Evolutionary conservation across 1,139 yeast genomes (phyloP).

Genomic region (Geotrichum restrictum): DNA sequence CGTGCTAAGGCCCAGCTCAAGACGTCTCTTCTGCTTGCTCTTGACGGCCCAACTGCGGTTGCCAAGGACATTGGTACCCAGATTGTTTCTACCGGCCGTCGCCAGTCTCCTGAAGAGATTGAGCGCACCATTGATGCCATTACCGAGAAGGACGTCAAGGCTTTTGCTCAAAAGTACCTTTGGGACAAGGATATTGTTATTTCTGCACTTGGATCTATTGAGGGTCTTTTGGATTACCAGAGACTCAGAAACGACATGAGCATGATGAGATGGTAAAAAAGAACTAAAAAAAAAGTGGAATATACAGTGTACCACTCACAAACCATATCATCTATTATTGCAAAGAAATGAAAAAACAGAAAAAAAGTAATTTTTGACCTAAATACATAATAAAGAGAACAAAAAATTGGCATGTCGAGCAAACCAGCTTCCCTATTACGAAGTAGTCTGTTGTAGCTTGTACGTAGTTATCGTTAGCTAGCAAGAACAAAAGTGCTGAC

Average conservation of each 20-base stretch:
- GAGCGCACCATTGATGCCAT: constrained; percentile 79
- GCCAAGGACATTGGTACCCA: constrained; percentile 99
- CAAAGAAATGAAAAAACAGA: background rate
- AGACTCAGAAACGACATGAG: constrained; percentile 49
- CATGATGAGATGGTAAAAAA: constrained; percentile 16
- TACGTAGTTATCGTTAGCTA: no score
- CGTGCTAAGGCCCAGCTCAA: constrained; percentile 92
- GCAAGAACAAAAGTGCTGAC: no score
- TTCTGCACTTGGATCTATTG: constrained; percentile 84
- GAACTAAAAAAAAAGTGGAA: no score
- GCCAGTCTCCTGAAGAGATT: constrained; percentile 88
- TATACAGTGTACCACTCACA: no score
- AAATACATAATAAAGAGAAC: constrained; percentile 5
- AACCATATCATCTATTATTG: no score
- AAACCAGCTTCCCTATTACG: no score
- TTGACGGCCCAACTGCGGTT: constrained; percentile 91
- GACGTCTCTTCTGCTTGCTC: constrained; percentile 80
- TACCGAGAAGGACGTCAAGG: constrained; percentile 70
- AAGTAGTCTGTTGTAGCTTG: no score
- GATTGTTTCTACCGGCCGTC: constrained; percentile 86
- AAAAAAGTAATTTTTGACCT: background rate
- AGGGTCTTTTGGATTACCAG: constrained; percentile 55
- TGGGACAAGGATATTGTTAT: constrained; percentile 78
- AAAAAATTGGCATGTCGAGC: constrained; percentile 7
- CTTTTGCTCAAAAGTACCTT: constrained; percentile 84